Conservation (phyloP, 495 filamentous ascomycete species). For the Penicillium verhagenii region DNA sequence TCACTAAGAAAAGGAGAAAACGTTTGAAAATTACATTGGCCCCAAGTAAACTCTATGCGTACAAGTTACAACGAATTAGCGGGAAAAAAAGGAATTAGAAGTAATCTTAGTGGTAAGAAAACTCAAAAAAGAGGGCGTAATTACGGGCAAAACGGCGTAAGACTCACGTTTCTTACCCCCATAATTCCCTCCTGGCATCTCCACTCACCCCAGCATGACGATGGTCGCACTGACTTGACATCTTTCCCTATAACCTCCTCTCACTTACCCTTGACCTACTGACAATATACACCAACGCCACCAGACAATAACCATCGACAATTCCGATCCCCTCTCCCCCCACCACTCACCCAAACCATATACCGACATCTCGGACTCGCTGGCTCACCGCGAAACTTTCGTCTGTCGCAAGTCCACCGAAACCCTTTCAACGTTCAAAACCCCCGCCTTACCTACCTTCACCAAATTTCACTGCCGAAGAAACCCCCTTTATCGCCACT, state of each 20-base stretch:
- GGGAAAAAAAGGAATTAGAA: not conserved
- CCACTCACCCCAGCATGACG: conserved; percentile 35
- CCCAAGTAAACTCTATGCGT: conserved; percentile 1
- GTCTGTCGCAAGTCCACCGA: conserved; percentile 13
- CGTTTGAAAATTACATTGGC: conserved; percentile 10
- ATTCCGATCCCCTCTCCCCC: not conserved
- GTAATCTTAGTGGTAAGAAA: conserved; percentile 1
- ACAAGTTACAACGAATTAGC: not conserved
- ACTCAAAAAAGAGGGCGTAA: conserved; percentile 8
- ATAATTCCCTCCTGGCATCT: conserved; percentile 29
- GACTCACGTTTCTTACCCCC: conserved; percentile 19
- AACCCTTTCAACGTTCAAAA: conserved; percentile 14
- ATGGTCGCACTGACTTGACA: conserved; percentile 24
- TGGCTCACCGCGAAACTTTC: conserved; percentile 7
- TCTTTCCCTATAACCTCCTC: conserved; percentile 3
- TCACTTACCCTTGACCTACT: no score
- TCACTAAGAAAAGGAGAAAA: not conserved
- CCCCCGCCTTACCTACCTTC: conserved; percentile 6
- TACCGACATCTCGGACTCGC: not conserved
- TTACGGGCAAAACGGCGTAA: conserved; percentile 9
- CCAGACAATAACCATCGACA: not conserved
- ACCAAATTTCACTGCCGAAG: not conserved
- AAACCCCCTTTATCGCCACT: conserved; percentile 10
- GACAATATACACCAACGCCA: not conserved
- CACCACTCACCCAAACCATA: not conserved